Percentiles rank a stretch among this genome's conserved stretches.
Evolutionary conservation across 2,329 filamentous ascomycete genomes (phyloP).

Genomic region (Botryotinia narcissicola): DNA sequence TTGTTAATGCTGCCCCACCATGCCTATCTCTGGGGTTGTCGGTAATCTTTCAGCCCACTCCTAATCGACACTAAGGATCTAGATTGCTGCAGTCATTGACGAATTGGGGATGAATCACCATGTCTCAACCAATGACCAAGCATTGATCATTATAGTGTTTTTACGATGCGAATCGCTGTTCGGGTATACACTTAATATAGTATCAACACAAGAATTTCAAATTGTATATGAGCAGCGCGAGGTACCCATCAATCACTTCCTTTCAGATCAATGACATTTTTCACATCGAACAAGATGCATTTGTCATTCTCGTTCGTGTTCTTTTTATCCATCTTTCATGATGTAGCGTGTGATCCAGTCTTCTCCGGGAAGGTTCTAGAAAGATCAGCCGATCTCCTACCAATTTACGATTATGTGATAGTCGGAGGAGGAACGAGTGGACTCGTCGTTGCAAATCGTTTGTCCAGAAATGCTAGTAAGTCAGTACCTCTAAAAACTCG

Average conservation of each 20-base stretch:
- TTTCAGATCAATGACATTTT: neutral
- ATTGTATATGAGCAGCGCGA: neutral
- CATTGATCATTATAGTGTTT: neutral
- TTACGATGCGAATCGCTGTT: neutral
- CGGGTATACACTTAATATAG: neutral
- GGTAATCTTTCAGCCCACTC: neutral
- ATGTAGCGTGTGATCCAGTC: neutral
- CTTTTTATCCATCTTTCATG: neutral
- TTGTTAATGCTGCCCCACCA: neutral
- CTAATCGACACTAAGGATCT: neutral
- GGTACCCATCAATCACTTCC: neutral
- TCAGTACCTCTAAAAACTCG: neutral
- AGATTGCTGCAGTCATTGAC: neutral
- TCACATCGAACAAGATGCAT: neutral
- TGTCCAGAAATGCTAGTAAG: constrained; percentile 5
- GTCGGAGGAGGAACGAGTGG: constrained; percentile 20
- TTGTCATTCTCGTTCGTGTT: neutral
- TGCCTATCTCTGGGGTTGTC: neutral
- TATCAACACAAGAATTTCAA: neutral
- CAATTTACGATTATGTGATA: constrained; percentile 20
- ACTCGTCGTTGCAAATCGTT: constrained; percentile 14
- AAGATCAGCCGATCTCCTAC: neutral
- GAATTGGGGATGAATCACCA: neutral
- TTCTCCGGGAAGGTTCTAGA: neutral
- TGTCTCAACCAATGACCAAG: neutral